Evolutionary conservation across 2,329 filamentous ascomycete genomes (phyloP).

Genomic region (Metarhizium rileyi): DNA sequence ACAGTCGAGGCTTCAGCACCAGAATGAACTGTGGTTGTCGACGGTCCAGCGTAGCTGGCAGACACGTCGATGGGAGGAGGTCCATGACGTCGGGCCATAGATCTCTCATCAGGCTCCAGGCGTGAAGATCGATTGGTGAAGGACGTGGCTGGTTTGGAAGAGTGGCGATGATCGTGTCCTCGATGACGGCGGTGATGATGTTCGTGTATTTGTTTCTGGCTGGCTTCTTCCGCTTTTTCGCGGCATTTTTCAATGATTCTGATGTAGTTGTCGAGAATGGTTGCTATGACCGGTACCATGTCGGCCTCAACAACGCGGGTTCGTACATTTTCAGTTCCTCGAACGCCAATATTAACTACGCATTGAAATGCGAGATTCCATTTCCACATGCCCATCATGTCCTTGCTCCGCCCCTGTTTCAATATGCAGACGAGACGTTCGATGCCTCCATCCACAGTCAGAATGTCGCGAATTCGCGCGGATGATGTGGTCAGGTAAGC

Average conservation of each 20-base stretch:
- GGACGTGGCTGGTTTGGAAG: slow-evolving; percentile 36
- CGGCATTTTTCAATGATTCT: slow-evolving; percentile 88
- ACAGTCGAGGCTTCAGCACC: slow-evolving; percentile 14
- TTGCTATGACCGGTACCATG: slow-evolving; percentile 98
- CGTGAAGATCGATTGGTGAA: slow-evolving; percentile 44
- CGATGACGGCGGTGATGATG: slow-evolving; percentile 39
- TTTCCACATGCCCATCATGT: slow-evolving; percentile 99
- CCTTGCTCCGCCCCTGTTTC: slow-evolving; percentile 92
- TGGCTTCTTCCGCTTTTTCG: slow-evolving; percentile 75
- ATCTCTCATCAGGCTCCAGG: slow-evolving; percentile 48
- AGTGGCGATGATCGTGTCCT: slow-evolving; percentile 37
- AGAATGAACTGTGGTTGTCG: slow-evolving; percentile 19
- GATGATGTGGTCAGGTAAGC: slow-evolving; percentile 98
- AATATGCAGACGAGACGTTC: slow-evolving; percentile 94
- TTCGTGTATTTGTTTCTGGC: slow-evolving; percentile 55
- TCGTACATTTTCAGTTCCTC: slow-evolving; percentile 86
- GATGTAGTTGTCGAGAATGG: slow-evolving; percentile 96
- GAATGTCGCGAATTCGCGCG: slow-evolving; percentile 90
- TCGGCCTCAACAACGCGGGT: slow-evolving; percentile 96
- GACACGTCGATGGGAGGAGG: slow-evolving; percentile 61
- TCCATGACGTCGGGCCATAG: slow-evolving; percentile 65
- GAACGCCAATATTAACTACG: slow-evolving; percentile 95
- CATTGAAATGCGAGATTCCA: slow-evolving; percentile 99
- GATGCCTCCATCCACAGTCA: slow-evolving; percentile 97
- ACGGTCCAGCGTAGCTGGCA: slow-evolving; percentile 29